Conservation (phyloP, 2,329 filamentous ascomycete genomes). For the Pyrenophora graminea region DNA sequence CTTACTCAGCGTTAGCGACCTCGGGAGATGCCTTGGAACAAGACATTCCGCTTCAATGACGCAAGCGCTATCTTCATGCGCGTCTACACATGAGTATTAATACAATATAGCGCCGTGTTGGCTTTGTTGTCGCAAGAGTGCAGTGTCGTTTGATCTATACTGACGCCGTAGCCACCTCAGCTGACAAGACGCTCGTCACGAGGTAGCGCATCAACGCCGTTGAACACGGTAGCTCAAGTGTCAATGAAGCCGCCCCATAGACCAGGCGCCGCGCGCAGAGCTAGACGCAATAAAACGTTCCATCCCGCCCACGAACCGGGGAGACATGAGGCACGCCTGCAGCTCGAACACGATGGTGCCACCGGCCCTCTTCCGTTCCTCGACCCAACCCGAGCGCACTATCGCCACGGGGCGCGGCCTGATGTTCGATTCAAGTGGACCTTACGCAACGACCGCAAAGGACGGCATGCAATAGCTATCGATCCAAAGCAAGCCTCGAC, state of each 20-base stretch:
- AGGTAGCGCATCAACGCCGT: neutral
- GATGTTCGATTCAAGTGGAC: slow-evolving; percentile 47
- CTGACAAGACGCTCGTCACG: neutral
- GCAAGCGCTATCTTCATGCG: neutral
- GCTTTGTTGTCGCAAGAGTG: neutral
- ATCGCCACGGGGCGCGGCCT: slow-evolving; percentile 30
- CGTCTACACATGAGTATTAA: neutral
- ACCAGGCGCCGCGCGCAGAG: neutral
- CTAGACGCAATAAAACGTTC: slow-evolving; percentile 37
- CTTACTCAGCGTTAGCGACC: slow-evolving; percentile 2
- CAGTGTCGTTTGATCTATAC: neutral
- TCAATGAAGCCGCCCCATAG: neutral
- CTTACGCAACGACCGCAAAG: slow-evolving; percentile 52
- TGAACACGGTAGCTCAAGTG: neutral
- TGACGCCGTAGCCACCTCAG: neutral
- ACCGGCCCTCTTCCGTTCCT: slow-evolving; percentile 54
- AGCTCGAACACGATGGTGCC: slow-evolving; percentile 27
- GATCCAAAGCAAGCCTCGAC: slow-evolving; percentile 11
- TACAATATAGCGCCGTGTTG: neutral
- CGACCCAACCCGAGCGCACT: slow-evolving; percentile 52
- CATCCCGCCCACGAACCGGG: slow-evolving; percentile 33
- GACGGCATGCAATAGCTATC: slow-evolving; percentile 46
- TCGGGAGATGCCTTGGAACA: neutral
- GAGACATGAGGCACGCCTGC: slow-evolving; percentile 21
- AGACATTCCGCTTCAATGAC: slow-evolving; percentile 2